Evolutionary conservation across 2,329 filamentous ascomycete genomes (phyloP).

Genomic region (Pyrenophora graminea): DNA sequence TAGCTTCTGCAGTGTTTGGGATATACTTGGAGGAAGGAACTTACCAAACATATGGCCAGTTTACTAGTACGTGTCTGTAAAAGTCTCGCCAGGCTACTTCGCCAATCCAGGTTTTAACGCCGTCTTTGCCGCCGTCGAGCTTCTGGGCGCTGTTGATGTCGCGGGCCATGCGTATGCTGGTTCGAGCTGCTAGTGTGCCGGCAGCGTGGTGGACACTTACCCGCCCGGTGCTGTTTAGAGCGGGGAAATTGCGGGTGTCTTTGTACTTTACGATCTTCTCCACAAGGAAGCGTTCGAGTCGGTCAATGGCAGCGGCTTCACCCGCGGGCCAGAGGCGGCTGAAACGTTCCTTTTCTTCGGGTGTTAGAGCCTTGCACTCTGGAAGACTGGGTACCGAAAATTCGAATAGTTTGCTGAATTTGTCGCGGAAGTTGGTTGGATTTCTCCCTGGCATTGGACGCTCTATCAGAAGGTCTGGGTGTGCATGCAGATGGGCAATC

Average conservation of each 20-base stretch:
- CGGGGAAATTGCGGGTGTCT: slow-evolving; percentile 50
- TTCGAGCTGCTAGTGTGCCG: slow-evolving; percentile 52
- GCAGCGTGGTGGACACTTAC: slow-evolving; percentile 52
- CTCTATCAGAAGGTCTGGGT: slow-evolving; percentile 68
- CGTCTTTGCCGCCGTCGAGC: slow-evolving; percentile 56
- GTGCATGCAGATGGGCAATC: slow-evolving; percentile 71
- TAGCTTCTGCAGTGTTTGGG: neutral
- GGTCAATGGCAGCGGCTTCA: slow-evolving; percentile 50
- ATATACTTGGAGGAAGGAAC: slow-evolving; percentile 22
- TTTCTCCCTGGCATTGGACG: slow-evolving; percentile 64
- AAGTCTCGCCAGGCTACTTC: slow-evolving; percentile 60
- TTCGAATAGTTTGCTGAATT: slow-evolving; percentile 51
- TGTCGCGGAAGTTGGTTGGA: slow-evolving; percentile 52
- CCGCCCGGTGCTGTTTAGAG: slow-evolving; percentile 46
- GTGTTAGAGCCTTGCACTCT: slow-evolving; percentile 61
- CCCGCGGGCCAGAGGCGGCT: slow-evolving; percentile 52
- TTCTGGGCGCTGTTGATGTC: slow-evolving; percentile 52
- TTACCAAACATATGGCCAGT: slow-evolving; percentile 83
- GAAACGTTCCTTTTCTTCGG: slow-evolving; percentile 46
- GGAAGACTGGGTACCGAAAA: slow-evolving; percentile 54
- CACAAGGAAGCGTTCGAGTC: slow-evolving; percentile 52
- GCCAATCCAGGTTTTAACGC: slow-evolving; percentile 53
- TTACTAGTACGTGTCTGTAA: slow-evolving; percentile 68
- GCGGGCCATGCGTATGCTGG: slow-evolving; percentile 58
- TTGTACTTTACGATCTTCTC: slow-evolving; percentile 50